phyloP scores from a whole-genome alignment of 2,329 filamentous ascomycete genomes.

The Exophiala spinifera region DNA sequence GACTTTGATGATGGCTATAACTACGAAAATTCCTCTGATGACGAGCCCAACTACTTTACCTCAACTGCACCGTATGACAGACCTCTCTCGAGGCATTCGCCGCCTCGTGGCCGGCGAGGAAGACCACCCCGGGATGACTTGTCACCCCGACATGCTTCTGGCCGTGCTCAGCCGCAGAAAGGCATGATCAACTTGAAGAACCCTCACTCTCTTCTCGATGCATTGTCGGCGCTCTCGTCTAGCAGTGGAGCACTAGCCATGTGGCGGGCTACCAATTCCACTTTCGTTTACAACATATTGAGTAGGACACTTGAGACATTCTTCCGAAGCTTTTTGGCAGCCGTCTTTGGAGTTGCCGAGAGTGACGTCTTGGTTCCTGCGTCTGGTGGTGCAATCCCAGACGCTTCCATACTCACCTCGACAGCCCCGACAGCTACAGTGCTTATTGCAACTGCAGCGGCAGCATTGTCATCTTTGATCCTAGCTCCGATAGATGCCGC shows the following conservation, averaged over 20 bases:
- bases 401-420: conserved; percentile 69
- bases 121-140: conserved; percentile 38
- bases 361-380: conserved; percentile 57
- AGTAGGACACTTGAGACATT: conserved; percentile 87
- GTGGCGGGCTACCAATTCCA: conserved; percentile 90
- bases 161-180: conserved; percentile 30
- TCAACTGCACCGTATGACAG: conserved; percentile 31
- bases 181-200: conserved; percentile 70
- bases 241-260: conserved; percentile 88
- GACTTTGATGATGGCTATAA: conserved; percentile 34
- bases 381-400: conserved; percentile 29
- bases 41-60: conserved; percentile 54
- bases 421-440: conserved; percentile 80
- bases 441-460: conserved; percentile 65
- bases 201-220: conserved; percentile 78
- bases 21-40: conserved; percentile 32
- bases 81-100: conserved; percentile 40
- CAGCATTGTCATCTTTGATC: conserved; percentile 69
- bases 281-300: conserved; percentile 85
- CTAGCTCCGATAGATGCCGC: conserved; percentile 87
- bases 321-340: conserved; percentile 84
- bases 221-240: conserved; percentile 81
- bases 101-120: conserved; percentile 31
- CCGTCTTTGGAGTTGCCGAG: conserved; percentile 85
- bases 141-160: conserved; percentile 1